Evolutionary conservation across 768 basidiomycete genomes (phyloP).

Genomic region (Tubosaeta sp.): DNA sequence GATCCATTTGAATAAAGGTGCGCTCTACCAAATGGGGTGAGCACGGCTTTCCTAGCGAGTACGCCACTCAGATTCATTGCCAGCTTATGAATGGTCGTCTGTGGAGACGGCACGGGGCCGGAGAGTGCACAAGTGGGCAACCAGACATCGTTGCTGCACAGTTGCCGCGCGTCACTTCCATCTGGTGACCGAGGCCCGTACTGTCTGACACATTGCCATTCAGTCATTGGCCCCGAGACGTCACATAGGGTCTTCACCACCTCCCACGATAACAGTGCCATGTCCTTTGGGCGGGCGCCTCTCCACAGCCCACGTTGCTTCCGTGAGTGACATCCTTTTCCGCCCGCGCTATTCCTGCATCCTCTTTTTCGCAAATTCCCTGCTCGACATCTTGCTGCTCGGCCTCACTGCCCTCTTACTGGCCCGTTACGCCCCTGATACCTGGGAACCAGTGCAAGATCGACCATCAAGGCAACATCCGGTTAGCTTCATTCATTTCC

Average conservation of each 20-base stretch:
- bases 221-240: conserved; percentile 16
- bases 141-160: neutral
- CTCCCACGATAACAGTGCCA: conserved; percentile 14
- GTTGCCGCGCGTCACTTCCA: neutral
- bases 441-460: conserved; percentile 13
- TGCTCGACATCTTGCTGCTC: neutral
- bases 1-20: conserved; percentile 15
- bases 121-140: neutral
- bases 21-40: conserved; percentile 12
- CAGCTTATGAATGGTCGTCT: neutral
- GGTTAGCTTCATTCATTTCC: conserved; percentile 28
- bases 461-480: conserved; percentile 17
- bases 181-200: conserved; percentile 6
- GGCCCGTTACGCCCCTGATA: neutral
- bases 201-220: conserved; percentile 12
- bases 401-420: neutral
- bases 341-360: neutral
- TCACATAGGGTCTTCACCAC: conserved; percentile 11
- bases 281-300: conserved; percentile 4
- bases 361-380: neutral
- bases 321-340: conserved; percentile 11
- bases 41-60: conserved; percentile 1
- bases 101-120: neutral
- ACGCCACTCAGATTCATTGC: neutral
- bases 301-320: conserved; percentile 19